These are phyloP conservation scores for Globisporangium cystogenes DNA, from an alignment of 352 stramenopile genomes.

Conservation along the genomic window DNA sequence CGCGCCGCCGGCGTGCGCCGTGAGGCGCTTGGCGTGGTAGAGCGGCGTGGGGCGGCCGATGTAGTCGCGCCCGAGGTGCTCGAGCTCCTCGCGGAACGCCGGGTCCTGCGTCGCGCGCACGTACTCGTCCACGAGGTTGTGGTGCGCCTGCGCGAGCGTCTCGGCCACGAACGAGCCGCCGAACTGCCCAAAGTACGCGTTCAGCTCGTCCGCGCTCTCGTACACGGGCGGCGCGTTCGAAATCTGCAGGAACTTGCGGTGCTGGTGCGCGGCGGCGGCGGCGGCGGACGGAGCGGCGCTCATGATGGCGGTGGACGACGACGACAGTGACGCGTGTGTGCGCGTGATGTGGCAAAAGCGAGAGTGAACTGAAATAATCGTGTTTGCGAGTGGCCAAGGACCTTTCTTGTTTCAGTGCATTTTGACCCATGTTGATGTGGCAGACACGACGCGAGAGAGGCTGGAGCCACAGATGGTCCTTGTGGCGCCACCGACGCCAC, in stretches of 20 bases:
- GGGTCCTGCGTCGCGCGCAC: slow-evolving; percentile 93
- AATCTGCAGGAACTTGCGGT: slow-evolving; percentile 46
- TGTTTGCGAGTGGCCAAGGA: too few species aligned
- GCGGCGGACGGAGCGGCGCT: slow-evolving; percentile 5
- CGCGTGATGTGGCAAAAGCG: too few species aligned
- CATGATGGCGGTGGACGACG: slow-evolving; percentile 12
- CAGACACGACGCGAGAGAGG: background rate
- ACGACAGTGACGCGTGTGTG: too few species aligned
- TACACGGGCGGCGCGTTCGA: slow-evolving; percentile 78
- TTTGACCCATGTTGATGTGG: background rate
- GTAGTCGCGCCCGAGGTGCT: slow-evolving; percentile 94
- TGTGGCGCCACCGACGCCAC: too few species aligned
- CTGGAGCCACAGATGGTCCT: background rate
- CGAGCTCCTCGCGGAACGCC: slow-evolving; percentile 93
- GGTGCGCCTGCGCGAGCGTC: slow-evolving; percentile 95
- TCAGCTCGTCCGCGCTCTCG: slow-evolving; percentile 46
- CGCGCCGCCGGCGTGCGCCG: slow-evolving; percentile 86
- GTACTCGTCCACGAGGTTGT: slow-evolving; percentile 94
- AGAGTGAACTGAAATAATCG: too few species aligned
- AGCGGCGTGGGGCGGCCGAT: slow-evolving; percentile 93
- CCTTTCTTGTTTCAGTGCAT: background rate
- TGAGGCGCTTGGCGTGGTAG: slow-evolving; percentile 96
- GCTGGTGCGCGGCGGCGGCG: slow-evolving; percentile 11
- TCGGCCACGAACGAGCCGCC: slow-evolving; percentile 97
- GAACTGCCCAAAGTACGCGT: slow-evolving; percentile 91